Conservation (phyloP, 2,329 filamentous ascomycete genomes). For the Aureobasidium sp. region DNA sequence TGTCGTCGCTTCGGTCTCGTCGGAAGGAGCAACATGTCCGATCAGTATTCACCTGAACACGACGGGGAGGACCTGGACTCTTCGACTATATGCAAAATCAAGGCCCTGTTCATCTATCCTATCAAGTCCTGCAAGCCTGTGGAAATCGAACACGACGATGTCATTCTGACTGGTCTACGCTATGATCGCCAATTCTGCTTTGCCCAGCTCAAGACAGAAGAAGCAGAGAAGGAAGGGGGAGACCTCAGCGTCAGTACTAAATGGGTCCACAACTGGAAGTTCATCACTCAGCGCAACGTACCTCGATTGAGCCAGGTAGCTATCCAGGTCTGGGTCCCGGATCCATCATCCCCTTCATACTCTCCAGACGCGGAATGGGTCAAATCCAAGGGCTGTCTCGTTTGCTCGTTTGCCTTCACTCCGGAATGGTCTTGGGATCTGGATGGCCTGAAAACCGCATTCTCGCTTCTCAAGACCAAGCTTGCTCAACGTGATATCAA, state of each 20-base stretch:
- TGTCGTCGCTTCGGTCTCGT: slow-evolving; percentile 21
- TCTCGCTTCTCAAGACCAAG: slow-evolving; percentile 27
- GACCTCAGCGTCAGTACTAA: slow-evolving; percentile 31
- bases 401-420: slow-evolving; percentile 54
- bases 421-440: slow-evolving; percentile 23
- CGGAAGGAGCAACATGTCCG: slow-evolving; percentile 19
- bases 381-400: slow-evolving; percentile 50
- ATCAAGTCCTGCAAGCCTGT: slow-evolving; percentile 74
- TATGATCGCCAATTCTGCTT: slow-evolving; percentile 80
- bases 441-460: slow-evolving; percentile 26
- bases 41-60: slow-evolving; percentile 16
- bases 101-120: slow-evolving; percentile 72
- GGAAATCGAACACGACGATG: slow-evolving; percentile 56
- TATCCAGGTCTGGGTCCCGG: slow-evolving; percentile 60
- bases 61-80: slow-evolving; percentile 6
- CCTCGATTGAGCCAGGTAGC: slow-evolving; percentile 62
- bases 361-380: slow-evolving; percentile 36
- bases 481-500: slow-evolving; percentile 16
- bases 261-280: slow-evolving; percentile 51
- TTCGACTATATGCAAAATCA: slow-evolving; percentile 32
- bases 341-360: slow-evolving; percentile 47
- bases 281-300: slow-evolving; percentile 61
- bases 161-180: slow-evolving; percentile 60
- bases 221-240: slow-evolving; percentile 35
- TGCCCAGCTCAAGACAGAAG: slow-evolving; percentile 48